These are phyloP conservation scores for Candolleomyces efflorescens DNA, from an alignment of 768 basidiomycete genomes.

Conservation along the genomic window DNA sequence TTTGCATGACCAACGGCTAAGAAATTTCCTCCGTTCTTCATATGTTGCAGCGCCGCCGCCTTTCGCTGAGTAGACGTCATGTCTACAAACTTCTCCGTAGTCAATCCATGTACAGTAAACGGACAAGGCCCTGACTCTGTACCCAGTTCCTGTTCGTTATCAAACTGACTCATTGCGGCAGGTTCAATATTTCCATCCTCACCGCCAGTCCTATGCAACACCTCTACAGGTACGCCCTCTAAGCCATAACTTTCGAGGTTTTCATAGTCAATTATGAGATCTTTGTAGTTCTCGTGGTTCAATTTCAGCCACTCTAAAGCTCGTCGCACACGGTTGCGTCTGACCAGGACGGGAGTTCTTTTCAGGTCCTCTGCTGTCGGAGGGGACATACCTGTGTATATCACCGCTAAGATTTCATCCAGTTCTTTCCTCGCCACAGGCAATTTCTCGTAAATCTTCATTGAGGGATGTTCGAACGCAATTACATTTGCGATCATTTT, in stretches of 20 bases:
- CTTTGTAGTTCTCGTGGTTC: neutral
- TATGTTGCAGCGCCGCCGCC: conserved; percentile 21
- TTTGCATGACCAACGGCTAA: conserved; percentile 24
- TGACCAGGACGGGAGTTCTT: neutral
- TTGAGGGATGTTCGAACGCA: conserved; percentile 20
- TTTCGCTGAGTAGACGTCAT: conserved; percentile 16
- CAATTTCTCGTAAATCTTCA: conserved; percentile 20
- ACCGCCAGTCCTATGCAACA: neutral
- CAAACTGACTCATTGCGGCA: conserved; percentile 21
- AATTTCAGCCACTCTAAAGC: conserved; percentile 6
- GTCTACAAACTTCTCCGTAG: conserved; percentile 18
- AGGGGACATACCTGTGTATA: neutral
- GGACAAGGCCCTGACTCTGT: conserved; percentile 24
- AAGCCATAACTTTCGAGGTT: neutral
- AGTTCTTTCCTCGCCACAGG: conserved; percentile 19
- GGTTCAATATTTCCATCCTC: neutral
- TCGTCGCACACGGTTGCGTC: neutral
- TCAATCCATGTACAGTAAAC: conserved; percentile 34
- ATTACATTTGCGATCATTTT: conserved; percentile 28
- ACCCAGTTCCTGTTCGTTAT: neutral
- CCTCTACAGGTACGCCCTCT: neutral
- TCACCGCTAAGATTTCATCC: conserved; percentile 1
- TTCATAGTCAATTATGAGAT: neutral
- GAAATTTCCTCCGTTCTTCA: conserved; percentile 19
- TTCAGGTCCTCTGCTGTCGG: neutral